Base-by-base conservation (phyloP, 2,329 filamentous ascomycete genomes). In the Hymenoscyphus repandus region DNA sequence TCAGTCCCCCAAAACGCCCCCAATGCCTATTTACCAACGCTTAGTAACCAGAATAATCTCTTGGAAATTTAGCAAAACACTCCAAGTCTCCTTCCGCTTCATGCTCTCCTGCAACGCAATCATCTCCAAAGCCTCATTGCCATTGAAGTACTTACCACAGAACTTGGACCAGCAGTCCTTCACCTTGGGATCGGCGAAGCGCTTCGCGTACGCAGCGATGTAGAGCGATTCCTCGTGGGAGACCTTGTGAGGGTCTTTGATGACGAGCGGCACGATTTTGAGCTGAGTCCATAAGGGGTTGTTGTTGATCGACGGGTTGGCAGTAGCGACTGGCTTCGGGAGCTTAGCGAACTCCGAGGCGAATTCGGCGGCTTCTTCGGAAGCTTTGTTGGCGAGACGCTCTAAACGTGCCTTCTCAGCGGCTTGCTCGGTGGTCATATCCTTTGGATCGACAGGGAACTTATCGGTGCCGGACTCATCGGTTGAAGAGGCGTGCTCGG, bases 41-140 rank as follows among this genome's bases (percentile, higher is more conserved):
- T 83, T 74, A 45, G 83, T 80, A 58, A 79, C 79, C 3, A 90
- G 66, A 17, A 90, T 64, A 67, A 85, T 79, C 64, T 88, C 85
- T 56, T 80, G 78, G 76, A 85, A 83, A n/a, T 72, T 70, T 37
- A 76, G 77, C 49, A 87, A 67, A 49, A 84, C 72, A 42, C 79
- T 78, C 74, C 87, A 90, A 12, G 90, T 77, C 59, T 88, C 85
- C 70, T 92, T 95, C 50, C 90, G 77, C 73, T 93, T 95, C 72
- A 95, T 78, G 5, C 88, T 87, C 70, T 96, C 90, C 50, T 86
- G 79, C n/a, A 93, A 73, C 1, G 87, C 82, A 58, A 99, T 86
- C 60, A 91, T 84, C 71, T 99, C 93, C 53, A 97, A 74, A 2
- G 91, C 85, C 64, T 86, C 84, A 50, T 78, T 79, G 1, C 93